phyloP scores from a whole-genome alignment of 2,329 filamentous ascomycete genomes.

The Atkinsonella hypoxylon region DNA sequence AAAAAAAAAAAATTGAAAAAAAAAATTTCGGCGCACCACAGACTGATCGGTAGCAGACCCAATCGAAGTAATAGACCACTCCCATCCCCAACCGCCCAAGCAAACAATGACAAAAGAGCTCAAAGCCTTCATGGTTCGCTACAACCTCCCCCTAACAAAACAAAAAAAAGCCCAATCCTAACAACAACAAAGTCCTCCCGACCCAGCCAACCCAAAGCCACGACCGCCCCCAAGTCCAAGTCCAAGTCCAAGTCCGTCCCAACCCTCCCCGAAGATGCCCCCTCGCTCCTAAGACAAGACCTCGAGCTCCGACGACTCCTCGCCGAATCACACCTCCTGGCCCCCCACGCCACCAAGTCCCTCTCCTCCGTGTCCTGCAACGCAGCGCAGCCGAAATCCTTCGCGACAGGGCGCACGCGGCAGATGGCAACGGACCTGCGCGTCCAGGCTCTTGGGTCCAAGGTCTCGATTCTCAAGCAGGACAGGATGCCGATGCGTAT shows the following conservation, averaged over 20 bases:
- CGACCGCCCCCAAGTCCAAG: background rate
- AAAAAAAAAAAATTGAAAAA: too few relatives aligned
- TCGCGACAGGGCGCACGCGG: constrained; percentile 55
- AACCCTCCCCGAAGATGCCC: constrained; percentile 42
- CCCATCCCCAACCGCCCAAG: constrained; percentile 25
- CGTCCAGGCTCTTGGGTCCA: constrained; percentile 70
- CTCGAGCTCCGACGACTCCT: constrained; percentile 84
- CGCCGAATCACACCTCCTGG: constrained; percentile 78
- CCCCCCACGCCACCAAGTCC: constrained; percentile 31
- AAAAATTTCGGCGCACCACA: too few relatives aligned
- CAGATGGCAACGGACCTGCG: constrained; percentile 76
- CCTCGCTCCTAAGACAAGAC: constrained; percentile 75
- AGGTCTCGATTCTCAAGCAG: constrained; percentile 61
- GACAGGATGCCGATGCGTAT: constrained; percentile 82
- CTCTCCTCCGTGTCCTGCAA: constrained; percentile 27
- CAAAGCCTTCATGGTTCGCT: constrained; percentile 62
- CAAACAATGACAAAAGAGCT: constrained; percentile 52
- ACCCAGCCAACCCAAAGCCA: constrained; percentile 23
- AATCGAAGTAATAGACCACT: constrained; percentile 53
- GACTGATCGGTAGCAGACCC: constrained; percentile 10
- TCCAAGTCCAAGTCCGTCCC: constrained; percentile 16
- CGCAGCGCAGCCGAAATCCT: constrained; percentile 28
- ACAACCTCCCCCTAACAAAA: background rate
- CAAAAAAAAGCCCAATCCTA: background rate
- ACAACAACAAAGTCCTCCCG: constrained; percentile 30